Percentiles rank a stretch among this genome's conserved stretches.
Evolutionary conservation across 495 filamentous ascomycete species (phyloP).

Genomic region (Lindgomyces ingoldianus): DNA sequence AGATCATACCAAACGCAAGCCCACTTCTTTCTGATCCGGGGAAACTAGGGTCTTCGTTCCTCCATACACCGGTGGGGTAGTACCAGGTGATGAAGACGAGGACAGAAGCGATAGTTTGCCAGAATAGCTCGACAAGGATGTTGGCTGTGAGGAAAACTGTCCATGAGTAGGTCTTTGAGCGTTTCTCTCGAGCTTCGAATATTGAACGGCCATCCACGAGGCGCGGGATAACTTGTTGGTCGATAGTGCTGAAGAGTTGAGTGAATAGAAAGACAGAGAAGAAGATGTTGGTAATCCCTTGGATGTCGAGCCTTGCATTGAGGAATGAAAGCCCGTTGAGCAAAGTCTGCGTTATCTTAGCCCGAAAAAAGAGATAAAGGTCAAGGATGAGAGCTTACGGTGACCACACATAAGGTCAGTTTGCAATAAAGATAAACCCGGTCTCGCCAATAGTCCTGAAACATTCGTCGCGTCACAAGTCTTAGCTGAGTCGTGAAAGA

Average conservation of each 20-base stretch:
- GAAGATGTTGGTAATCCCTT: conserved; percentile 12
- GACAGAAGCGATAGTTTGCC: conserved; percentile 9
- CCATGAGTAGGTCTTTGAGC: conserved; percentile 23
- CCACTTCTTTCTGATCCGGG: conserved; percentile 5
- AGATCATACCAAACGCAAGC: conserved; percentile 7
- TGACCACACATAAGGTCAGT: conserved; percentile 6
- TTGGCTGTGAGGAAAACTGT: conserved; percentile 51
- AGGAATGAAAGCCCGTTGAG: conserved; percentile 11
- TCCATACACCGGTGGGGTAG: conserved; percentile 16
- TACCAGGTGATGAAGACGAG: conserved; percentile 16
- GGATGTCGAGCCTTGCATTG: background rate
- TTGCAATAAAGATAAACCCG: conserved; percentile 21
- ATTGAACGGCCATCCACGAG: background rate
- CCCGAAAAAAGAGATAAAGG: background rate
- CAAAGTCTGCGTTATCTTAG: conserved; percentile 12
- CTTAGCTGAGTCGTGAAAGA: conserved; percentile 6
- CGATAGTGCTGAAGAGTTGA: conserved; percentile 11
- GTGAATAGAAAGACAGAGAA: conserved; percentile 19
- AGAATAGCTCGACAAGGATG: conserved; percentile 65
- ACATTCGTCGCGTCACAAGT: background rate
- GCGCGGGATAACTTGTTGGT: conserved; percentile 19
- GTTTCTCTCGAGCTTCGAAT: conserved; percentile 18
- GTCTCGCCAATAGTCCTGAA: conserved; percentile 18
- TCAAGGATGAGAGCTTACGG: conserved; percentile 7
- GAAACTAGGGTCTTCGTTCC: conserved; percentile 8